These are phyloP conservation scores for Triadica sebifera DNA, from an alignment of 345 rosid species.

Conservation along the genomic window DNA sequence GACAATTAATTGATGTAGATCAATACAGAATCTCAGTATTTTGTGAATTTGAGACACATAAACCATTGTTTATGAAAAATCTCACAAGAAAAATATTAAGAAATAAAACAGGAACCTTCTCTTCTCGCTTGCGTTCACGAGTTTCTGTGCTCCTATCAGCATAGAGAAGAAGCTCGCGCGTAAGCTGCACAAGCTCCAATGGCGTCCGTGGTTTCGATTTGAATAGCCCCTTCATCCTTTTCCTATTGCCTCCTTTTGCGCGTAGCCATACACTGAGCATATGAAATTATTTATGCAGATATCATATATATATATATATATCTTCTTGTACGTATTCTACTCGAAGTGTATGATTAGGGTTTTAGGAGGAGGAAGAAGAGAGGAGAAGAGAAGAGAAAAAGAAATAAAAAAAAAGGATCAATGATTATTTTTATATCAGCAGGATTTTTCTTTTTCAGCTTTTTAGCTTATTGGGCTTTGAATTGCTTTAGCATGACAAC, in stretches of 20 bases:
- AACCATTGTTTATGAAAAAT: background rate
- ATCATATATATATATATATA: background rate
- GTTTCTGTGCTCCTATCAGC: slow-evolving; percentile 19
- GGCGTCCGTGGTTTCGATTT: slow-evolving; percentile 47
- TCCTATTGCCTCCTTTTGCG: no score
- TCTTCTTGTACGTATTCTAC: background rate
- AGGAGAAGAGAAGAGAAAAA: no score
- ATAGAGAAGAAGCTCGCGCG: slow-evolving; percentile 40
- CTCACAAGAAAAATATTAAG: background rate
- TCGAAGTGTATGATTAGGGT: background rate
- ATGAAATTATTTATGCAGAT: background rate
- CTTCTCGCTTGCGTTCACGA: slow-evolving; percentile 44
- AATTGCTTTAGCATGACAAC: no score
- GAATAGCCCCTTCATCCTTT: slow-evolving; percentile 47
- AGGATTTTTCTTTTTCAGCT: no score
- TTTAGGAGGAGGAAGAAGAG: background rate
- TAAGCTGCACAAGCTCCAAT: slow-evolving; percentile 37
- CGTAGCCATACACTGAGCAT: background rate
- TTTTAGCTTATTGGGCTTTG: no score
- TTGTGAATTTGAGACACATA: background rate
- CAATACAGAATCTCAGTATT: no score
- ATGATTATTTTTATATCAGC: background rate
- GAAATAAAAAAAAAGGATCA: background rate
- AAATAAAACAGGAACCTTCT: slow-evolving; percentile 30
- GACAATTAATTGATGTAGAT: background rate